These are phyloP conservation scores for Nicotiana undulata DNA, from an alignment of 257 asterid genomes.

Conservation along the genomic window DNA sequence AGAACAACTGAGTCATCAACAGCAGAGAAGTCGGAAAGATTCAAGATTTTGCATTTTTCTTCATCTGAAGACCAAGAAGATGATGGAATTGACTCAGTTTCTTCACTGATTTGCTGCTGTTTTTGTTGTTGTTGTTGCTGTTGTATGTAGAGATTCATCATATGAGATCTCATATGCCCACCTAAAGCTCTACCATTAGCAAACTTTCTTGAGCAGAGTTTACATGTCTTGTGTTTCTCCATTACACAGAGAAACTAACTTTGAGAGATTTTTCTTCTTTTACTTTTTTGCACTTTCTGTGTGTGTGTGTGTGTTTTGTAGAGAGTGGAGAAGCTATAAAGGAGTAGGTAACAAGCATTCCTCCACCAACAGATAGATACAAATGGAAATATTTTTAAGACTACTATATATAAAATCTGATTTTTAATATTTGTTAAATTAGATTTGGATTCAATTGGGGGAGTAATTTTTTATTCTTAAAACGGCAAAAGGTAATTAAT, in stretches of 20 bases:
- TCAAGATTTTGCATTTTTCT: constrained; percentile 9
- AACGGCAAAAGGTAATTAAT: constrained; percentile 12
- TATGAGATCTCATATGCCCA: constrained; percentile 94
- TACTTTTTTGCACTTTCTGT: not conserved
- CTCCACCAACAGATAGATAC: constrained; percentile 9
- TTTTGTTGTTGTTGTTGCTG: not conserved
- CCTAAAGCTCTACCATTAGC: constrained; percentile 83
- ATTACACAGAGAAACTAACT: constrained; percentile 11
- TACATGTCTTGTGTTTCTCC: constrained; percentile 71
- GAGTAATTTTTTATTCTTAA: not conserved
- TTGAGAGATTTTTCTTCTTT: not conserved
- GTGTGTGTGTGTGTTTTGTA: not conserved
- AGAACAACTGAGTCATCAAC: constrained; percentile 22
- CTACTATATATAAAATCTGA: not conserved
- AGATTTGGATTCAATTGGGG: not conserved
- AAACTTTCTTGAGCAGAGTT: constrained; percentile 53
- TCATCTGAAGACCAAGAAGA: constrained; percentile 2
- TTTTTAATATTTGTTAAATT: not conserved
- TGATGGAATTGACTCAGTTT: constrained; percentile 21
- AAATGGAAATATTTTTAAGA: not conserved
- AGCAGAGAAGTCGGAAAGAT: not conserved
- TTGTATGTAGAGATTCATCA: constrained; percentile 29
- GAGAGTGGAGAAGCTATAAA: constrained; percentile 12
- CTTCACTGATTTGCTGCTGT: constrained; percentile 8
- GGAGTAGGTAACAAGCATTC: constrained; percentile 18